Evolutionary conservation across 805 yeast genomes (phyloP), one percentile per base, ranked within the genome.

Genomic region (Nakazawaea peltata): DNA sequence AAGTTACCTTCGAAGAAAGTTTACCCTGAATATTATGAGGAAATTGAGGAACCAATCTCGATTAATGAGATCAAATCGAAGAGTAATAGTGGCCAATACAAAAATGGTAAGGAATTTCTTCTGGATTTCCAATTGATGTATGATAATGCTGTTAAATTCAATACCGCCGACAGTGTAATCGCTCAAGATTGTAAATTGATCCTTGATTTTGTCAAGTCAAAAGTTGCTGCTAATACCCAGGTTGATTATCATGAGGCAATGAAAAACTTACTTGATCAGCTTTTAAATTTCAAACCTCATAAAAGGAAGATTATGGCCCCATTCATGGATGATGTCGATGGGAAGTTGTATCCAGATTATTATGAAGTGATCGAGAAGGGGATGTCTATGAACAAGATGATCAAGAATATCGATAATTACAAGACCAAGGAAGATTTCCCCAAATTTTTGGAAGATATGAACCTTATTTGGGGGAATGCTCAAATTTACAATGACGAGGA

Each of bases 11-110:
- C 81, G 18, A 74, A 77, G 45, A 77, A 79, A 50, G 57, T 72
- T 30, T 85, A 82, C 49, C 87, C 95, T 0, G 94, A 85, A 51
- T 87, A 86, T 54, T 84, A 79, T 51, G 69, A 72, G 39, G 61
- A 75, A 36, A 75, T 84, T 30, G 57, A 63, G 35, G 58, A 59
- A 16, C 94, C 95, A 2, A 73, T 82, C 3, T 79, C 94, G 0
- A 53, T 85, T 10, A 66, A 71, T 37, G 90, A 82, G 54, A 76
- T 85, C 40, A 67, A 67, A 40, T 59, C 56, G 40, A 72, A 70
- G 39, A 49, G 72, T 29, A 55, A 58, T 9, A 46, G 55, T 8
- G 51, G 59, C 29, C 52, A 52, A 27, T 65, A 67, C 39, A 51
- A 26, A n/a, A 44, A 57, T 5, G 52, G 59, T 19, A 62, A 58